Conservation (phyloP, 129 eudicot species). For the Centaurea solstitialis region DNA sequence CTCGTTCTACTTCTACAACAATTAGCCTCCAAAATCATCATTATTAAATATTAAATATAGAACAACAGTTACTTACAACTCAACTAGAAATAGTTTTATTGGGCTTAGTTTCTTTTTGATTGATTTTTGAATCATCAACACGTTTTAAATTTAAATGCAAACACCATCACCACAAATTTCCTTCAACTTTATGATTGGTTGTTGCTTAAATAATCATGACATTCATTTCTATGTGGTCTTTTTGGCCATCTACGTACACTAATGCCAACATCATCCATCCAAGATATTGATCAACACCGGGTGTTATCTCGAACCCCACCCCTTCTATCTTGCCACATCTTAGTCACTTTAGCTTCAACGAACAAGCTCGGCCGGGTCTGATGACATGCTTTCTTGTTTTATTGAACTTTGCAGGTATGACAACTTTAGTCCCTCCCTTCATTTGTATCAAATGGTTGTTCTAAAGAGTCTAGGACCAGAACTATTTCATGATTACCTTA, state of each 20-base stretch:
- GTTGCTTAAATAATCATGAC: too few relatives aligned
- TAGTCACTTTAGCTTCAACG: neutral
- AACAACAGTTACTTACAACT: neutral
- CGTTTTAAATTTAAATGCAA: neutral
- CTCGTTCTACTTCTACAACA: neutral
- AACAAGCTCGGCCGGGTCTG: neutral
- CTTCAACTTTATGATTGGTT: neutral
- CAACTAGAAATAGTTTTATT: neutral
- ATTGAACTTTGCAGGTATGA: neutral
- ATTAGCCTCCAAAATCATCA: neutral
- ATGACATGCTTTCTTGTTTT: neutral
- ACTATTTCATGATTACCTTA: neutral
- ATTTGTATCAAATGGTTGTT: neutral
- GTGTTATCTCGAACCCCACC: constrained; percentile 1
- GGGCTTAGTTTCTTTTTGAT: neutral
- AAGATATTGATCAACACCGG: neutral
- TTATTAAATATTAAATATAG: too few relatives aligned
- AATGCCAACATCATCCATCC: neutral
- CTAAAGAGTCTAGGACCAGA: neutral
- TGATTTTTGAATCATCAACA: neutral
- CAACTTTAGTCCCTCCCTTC: neutral
- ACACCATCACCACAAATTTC: neutral
- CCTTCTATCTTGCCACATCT: neutral
- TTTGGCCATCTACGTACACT: too few relatives aligned
- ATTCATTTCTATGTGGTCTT: too few relatives aligned